Percentiles rank a stretch among this genome's conserved stretches.
Evolutionary conservation across 441 rosid genomes (phyloP).

Genomic region (Daphne laureola): DNA sequence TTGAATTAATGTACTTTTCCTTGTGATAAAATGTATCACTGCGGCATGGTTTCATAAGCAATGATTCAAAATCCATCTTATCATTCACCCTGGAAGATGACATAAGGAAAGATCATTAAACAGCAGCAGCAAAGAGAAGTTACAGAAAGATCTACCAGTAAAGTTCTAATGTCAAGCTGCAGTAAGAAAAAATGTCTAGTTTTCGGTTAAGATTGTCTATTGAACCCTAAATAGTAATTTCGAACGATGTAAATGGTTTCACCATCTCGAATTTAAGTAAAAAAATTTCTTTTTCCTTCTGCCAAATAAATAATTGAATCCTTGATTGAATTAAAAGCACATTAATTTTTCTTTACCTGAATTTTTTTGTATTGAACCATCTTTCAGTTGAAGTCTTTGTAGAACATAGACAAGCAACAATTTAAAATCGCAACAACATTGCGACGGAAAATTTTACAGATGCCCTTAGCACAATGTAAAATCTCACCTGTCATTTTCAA

Average conservation of each 20-base stretch:
- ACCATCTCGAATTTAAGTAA: too few species aligned
- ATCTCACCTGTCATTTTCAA: slow-evolving; percentile 37
- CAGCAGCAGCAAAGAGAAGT: slow-evolving; percentile 8
- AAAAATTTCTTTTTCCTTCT: too few species aligned
- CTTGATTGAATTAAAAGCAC: too few species aligned
- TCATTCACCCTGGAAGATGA: slow-evolving; percentile 42
- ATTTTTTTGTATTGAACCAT: too few species aligned
- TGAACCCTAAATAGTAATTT: background rate
- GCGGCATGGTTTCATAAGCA: slow-evolving; percentile 59
- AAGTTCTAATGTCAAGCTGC: background rate
- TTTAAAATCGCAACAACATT: too few species aligned
- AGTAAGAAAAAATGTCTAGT: too few species aligned
- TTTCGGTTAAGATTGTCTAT: too few species aligned
- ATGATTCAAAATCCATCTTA: slow-evolving; percentile 17
- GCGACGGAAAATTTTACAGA: too few species aligned
- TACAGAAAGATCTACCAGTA: background rate
- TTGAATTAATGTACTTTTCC: slow-evolving; percentile 75
- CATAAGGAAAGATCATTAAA: slow-evolving; percentile 10
- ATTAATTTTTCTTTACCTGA: too few species aligned
- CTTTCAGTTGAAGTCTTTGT: too few species aligned
- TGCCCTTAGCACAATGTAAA: background rate
- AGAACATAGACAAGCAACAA: too few species aligned
- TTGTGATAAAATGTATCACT: slow-evolving; percentile 39
- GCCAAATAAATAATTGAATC: too few species aligned
- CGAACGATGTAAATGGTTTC: background rate